Base-by-base conservation (phyloP, 2,329 filamentous ascomycete genomes). In the Colletotrichum filicis region DNA sequence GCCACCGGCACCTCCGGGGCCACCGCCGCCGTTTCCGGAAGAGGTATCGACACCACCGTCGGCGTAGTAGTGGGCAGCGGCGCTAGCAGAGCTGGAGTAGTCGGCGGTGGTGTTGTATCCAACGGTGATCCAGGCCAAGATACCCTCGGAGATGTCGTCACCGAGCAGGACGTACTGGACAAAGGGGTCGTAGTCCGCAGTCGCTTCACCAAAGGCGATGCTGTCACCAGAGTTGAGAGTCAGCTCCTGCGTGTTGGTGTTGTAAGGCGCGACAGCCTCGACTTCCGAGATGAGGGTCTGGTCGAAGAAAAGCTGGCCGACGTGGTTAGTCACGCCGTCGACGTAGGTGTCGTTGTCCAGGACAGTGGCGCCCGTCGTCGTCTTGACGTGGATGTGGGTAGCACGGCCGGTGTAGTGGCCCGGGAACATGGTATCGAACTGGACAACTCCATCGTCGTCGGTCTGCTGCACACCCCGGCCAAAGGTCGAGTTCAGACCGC, bases 101-200 rank as follows among this genome's bases (percentile, higher is more conserved):
- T 64, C 61, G 32, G 76, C 49, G 30, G 75, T 73, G 30, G 78
- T 77, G 75, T 88, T 57, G 90, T 42, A 42, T 16, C 56, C 85
- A 30, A 87, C 76, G 0, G 81, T 80, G 69, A 87, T 85, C 86
- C 86, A 87, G 16, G 79, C 84, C 63, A 87, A 79, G 26, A 88
- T 71, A 49, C 86, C 86, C 62, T 87, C 85, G 0, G 76, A 73
- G 7, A 86, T 75, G 30, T 80, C 78, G 30, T 88, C 85, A 3
- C 88, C 87, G 6, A 90, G 82, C 14, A 85, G 81, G 11, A 86
- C 83, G 73, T 89, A 89, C 76, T 89, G 83, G 64, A 88, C 79
- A 75, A 89, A 82, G 0, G 88, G 88, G 75, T 88, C 86, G 16
- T 24, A 49, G 22, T 7, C 28, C 14, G 85, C 84, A 49, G 42